phyloP scores from a whole-genome alignment of 2,329 filamentous ascomycete genomes.

The Byssothecium circinans region DNA sequence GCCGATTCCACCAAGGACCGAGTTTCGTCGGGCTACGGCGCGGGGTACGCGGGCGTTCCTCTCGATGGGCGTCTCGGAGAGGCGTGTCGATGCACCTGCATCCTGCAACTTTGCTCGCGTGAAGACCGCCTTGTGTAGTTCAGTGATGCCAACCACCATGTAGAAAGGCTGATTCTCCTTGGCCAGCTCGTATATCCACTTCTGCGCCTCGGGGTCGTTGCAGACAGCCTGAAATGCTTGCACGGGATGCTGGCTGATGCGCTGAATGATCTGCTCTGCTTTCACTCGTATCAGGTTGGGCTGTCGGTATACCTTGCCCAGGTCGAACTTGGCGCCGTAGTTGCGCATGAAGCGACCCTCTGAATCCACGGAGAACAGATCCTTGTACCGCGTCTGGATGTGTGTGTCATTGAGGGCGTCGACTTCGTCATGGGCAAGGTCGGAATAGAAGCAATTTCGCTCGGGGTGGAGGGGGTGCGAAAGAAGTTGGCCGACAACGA shows the following conservation, averaged over 20 bases:
- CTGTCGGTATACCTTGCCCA: constrained; percentile 41
- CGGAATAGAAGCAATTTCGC: constrained; percentile 40
- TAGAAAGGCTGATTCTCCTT: constrained; percentile 33
- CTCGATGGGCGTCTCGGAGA: constrained; percentile 38
- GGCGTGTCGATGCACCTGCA: constrained; percentile 37
- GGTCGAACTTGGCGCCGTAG: constrained; percentile 44
- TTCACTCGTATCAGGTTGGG: constrained; percentile 40
- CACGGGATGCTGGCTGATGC: constrained; percentile 29
- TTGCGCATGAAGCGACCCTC: constrained; percentile 43
- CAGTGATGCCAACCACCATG: constrained; percentile 40
- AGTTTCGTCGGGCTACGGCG: constrained; percentile 28
- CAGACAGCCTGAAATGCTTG: constrained; percentile 37
- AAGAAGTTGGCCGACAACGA: constrained; percentile 41
- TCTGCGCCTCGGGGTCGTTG: constrained; percentile 36
- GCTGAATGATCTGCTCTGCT: constrained; percentile 44
- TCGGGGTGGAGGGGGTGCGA: constrained; percentile 42
- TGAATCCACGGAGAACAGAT: constrained; percentile 40
- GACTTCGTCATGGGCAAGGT: constrained; percentile 34
- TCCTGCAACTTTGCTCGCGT: constrained; percentile 41
- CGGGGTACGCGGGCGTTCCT: constrained; percentile 37
- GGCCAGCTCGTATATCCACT: constrained; percentile 35
- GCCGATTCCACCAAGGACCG: constrained; percentile 32
- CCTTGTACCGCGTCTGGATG: constrained; percentile 44
- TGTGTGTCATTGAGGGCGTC: constrained; percentile 45
- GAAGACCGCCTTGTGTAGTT: constrained; percentile 43